These are phyloP conservation scores for Talaromyces borbonicus DNA, from an alignment of 495 filamentous ascomycete genomes.

Conservation along the genomic window DNA sequence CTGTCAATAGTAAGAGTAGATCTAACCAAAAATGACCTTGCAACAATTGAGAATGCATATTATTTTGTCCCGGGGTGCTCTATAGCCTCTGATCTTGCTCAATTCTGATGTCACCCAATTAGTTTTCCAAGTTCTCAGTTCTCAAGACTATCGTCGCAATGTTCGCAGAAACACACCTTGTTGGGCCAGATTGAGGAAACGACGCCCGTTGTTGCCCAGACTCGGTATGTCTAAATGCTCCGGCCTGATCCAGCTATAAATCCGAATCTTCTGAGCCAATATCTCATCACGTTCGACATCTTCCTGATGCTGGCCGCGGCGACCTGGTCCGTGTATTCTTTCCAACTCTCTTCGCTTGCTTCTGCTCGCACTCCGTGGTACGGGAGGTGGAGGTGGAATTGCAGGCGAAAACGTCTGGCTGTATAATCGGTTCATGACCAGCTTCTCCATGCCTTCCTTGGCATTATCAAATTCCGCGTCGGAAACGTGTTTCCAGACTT, in stretches of 20 bases:
- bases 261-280: constrained; percentile 87
- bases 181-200: constrained; percentile 81
- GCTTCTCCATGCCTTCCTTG: constrained; percentile 97
- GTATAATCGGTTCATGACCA: constrained; percentile 98
- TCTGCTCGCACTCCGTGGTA: constrained; percentile 50
- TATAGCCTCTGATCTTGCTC: constrained; percentile 89
- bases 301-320: constrained; percentile 93
- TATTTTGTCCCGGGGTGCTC: constrained; percentile 93
- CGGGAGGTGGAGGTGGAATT: constrained; percentile 71
- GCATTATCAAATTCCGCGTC: constrained; percentile 98
- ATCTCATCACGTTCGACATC: constrained; percentile 96
- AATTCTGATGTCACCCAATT: constrained; percentile 47
- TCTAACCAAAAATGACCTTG: constrained; percentile 94
- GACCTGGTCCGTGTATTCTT: constrained; percentile 64
- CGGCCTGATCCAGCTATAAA: constrained; percentile 92
- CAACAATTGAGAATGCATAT: constrained; percentile 98
- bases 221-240: constrained; percentile 90
- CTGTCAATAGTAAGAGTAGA: background rate
- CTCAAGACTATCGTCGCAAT: background rate
- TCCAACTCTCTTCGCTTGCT: constrained; percentile 60
- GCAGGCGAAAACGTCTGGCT: constrained; percentile 92
- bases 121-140: too few relatives aligned
- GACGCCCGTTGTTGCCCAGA: constrained; percentile 71
- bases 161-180: constrained; percentile 49
- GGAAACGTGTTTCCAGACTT: constrained; percentile 92